These are phyloP conservation scores for Ceratocystis huliohia DNA, from an alignment of 2,329 filamentous ascomycete genomes.

Conservation along the genomic window DNA sequence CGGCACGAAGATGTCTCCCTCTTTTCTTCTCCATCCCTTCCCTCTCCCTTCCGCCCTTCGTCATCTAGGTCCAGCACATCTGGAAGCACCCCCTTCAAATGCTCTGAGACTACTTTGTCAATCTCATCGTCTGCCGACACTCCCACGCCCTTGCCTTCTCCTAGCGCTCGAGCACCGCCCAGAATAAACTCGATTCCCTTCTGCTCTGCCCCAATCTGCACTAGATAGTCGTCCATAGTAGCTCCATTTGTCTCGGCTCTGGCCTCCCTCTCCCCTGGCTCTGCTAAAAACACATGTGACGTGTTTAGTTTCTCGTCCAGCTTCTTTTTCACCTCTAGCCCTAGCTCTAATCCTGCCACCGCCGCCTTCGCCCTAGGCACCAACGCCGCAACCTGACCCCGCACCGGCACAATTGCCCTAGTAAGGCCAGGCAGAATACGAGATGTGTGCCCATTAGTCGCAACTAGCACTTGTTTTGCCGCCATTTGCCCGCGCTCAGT, in stretches of 20 bases:
- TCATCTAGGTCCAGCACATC: slow-evolving; percentile 28
- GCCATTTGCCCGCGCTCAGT: slow-evolving; percentile 57
- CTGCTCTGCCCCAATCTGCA: slow-evolving; percentile 47
- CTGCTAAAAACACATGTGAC: slow-evolving; percentile 50
- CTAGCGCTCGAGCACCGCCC: slow-evolving; percentile 53
- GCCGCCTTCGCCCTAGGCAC: slow-evolving; percentile 37
- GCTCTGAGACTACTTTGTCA: slow-evolving; percentile 42
- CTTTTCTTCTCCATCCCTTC: neutral
- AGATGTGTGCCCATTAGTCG: slow-evolving; percentile 76
- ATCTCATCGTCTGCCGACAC: slow-evolving; percentile 47
- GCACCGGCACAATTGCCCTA: slow-evolving; percentile 61
- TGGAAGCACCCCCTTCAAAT: slow-evolving; percentile 38
- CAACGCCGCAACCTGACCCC: slow-evolving; percentile 60
- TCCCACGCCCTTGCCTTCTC: slow-evolving; percentile 38
- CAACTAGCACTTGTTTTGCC: slow-evolving; percentile 55
- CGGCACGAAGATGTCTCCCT: too few relatives aligned
- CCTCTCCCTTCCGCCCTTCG: neutral
- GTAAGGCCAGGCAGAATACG: slow-evolving; percentile 56
- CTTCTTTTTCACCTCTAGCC: too few relatives aligned
- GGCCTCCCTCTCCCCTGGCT: slow-evolving; percentile 21
- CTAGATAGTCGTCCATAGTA: slow-evolving; percentile 56
- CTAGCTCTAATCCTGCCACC: slow-evolving; percentile 21
- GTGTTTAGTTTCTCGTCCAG: slow-evolving; percentile 32
- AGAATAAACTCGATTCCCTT: slow-evolving; percentile 50
- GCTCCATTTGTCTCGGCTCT: slow-evolving; percentile 22